Base-by-base conservation (phyloP, 805 yeast genomes). In the Isabelozyma pseudorhagii region DNA sequence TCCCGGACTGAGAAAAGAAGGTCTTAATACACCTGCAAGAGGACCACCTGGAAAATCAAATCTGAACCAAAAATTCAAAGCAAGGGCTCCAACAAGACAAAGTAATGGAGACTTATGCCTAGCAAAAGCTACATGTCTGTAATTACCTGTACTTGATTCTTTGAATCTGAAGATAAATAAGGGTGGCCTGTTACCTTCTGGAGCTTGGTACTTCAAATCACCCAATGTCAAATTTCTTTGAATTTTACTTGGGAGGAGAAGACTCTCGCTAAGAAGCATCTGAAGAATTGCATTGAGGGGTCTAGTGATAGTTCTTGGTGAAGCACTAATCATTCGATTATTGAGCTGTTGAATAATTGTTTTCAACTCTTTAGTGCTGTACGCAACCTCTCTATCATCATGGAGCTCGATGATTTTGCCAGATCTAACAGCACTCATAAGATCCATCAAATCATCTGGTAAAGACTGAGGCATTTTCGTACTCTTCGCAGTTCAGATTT, bases 11-110 rank as follows among this genome's bases (percentile, higher is more conserved):
- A 10, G 36, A 8, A 31, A 31, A 13, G 10, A 62, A 66, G 39
- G 61, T 53, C 46, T 62, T 60, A 52, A 62, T 41, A 14, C 29
- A 25, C 21, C 28, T 9, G 15, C 15, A 13, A 43, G 29, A 8
- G 43, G 42, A 5, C 39, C 46, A 25, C 15, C 14, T 11, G n/a
- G 27, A 42, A 47, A 42, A 28, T 47, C 49, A 5, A 47, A 36
- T 27, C 46, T 27, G 28, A 21, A 47, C 46, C 46, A 47, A 4
- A 47, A 14, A 7, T 40, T 31, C n/a, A 42, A 8, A 25, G 49
- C 49, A 36, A 47, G 31, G 9, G 49, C 49, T 9, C 42, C 39
- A 5, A 47, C 27, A 14, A 47, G 27, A 27, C 49, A 47, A 5
- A 42, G 4, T 28, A 34, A 38, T 10, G 43, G 43, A 10, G n/a